A percentile compares a stretch with the other conserved stretches of the same genome.
These are phyloP conservation scores for Pseudonitzschia pungens DNA, from an alignment of 108 stramenopile species.

Conservation along the genomic window DNA sequence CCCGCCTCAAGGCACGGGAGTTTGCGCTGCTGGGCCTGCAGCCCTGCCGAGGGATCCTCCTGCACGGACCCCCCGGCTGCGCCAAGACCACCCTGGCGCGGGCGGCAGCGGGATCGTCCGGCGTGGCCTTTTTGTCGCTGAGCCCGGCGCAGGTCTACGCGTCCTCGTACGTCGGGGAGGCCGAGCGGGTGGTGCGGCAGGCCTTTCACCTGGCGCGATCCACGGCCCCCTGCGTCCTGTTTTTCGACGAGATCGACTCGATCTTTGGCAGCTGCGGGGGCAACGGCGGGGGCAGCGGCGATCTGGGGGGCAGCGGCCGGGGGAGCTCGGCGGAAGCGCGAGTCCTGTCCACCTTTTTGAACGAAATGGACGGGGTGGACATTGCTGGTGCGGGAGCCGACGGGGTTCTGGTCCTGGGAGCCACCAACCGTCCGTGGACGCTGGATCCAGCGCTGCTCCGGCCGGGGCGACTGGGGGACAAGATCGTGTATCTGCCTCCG, in stretches of 20 bases:
- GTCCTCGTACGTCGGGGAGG: slow-evolving; percentile 96
- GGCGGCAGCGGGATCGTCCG: slow-evolving; percentile 91
- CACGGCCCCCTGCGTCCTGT: slow-evolving; percentile 94
- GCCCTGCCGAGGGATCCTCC: slow-evolving; percentile 80
- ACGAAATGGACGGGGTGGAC: slow-evolving; percentile 98
- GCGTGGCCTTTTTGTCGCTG: slow-evolving; percentile 92
- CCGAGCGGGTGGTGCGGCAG: slow-evolving; percentile 91
- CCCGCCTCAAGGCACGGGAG: slow-evolving; percentile 49
- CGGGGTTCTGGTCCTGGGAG: slow-evolving; percentile 88
- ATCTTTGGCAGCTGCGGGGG: slow-evolving; percentile 63
- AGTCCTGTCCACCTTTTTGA: slow-evolving; percentile 93
- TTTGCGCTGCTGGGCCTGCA: slow-evolving; percentile 58
- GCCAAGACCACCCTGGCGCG: slow-evolving; percentile 96
- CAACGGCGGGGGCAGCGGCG: slow-evolving; percentile 18
- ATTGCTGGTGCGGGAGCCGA: slow-evolving; percentile 49
- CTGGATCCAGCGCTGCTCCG: slow-evolving; percentile 75
- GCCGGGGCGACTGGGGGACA: slow-evolving; percentile 88
- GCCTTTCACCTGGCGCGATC: slow-evolving; percentile 92
- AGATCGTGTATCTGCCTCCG: slow-evolving; percentile 87
- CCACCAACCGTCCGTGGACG: slow-evolving; percentile 83
- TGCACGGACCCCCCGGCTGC: slow-evolving; percentile 98
- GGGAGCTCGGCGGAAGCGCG: slow-evolving; percentile 81
- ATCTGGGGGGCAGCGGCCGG: slow-evolving; percentile 47
- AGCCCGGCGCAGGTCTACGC: slow-evolving; percentile 94
- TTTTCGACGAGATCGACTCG: slow-evolving; percentile 99